Evolutionary conservation across 2,329 filamentous ascomycete genomes (phyloP).

Genomic region (Apiospora kogelbergensis): DNA sequence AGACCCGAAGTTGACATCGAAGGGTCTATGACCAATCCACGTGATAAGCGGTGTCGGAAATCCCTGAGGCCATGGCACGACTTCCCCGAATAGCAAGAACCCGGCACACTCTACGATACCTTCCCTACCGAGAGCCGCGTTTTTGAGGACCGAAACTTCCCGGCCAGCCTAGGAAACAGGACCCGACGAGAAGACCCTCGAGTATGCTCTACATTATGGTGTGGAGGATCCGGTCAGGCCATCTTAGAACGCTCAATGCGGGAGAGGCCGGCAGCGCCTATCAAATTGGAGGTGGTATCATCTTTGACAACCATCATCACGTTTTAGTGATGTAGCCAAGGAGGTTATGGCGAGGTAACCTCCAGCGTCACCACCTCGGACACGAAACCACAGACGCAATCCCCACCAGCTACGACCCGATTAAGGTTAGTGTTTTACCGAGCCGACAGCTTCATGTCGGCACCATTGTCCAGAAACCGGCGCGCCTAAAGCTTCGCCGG

Average conservation of each 20-base stretch:
- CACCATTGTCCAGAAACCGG: too few relatives aligned
- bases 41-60: constrained; percentile 28
- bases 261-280: constrained; percentile 21
- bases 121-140: constrained; percentile 21
- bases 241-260: constrained; percentile 30
- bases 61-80: constrained; percentile 28
- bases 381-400: constrained; percentile 18
- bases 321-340: constrained; percentile 25
- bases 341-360: constrained; percentile 16
- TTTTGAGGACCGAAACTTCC: constrained; percentile 26
- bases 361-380: constrained; percentile 14
- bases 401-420: constrained; percentile 25
- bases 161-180: constrained; percentile 23
- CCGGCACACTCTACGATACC: constrained; percentile 21
- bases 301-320: constrained; percentile 33
- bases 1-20: constrained; percentile 24
- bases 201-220: constrained; percentile 28
- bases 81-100: constrained; percentile 29
- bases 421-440: constrained; percentile 33
- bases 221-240: constrained; percentile 29
- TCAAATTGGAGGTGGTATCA: constrained; percentile 27
- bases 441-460: constrained; percentile 12
- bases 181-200: constrained; percentile 30
- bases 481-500: too few relatives aligned
- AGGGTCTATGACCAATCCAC: constrained; percentile 30